Base-by-base conservation (phyloP, 441 rosid genomes). In the Francoa sonchifolia region DNA sequence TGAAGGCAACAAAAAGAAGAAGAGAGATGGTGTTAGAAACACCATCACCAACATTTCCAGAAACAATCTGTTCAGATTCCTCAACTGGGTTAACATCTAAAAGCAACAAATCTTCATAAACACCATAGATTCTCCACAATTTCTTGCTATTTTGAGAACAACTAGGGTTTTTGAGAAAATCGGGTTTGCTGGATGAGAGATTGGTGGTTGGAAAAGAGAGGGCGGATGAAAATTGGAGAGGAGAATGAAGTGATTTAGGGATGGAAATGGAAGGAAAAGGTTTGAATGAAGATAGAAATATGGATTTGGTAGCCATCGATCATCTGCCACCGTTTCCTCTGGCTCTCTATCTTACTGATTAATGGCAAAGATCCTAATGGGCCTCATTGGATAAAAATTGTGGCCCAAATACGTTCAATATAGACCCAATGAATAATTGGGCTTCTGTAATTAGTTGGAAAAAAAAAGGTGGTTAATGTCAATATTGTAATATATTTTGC, bases 1-100 rank as follows among this genome's bases (percentile, higher is more conserved):
- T 33, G 37, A 88, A 84, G 39, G 97, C 95, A 27, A 55, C 17
- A 44, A 75, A 32, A 52, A 84, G 77, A 35, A 84, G 94, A 44
- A 29, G 48, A 28, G 71, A 67, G 32, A 84, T 56, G 30, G 75
- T 30, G 42, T 36, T 49, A 47, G 70, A 62, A 8, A 55, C 58
- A 30, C 73, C 72, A 39, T 68, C 94, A 47, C 48, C 87, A 8
- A 52, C 71, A 0, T 12, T 19, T 11, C 62, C 8, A 12, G 74
- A 49, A 27, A 70, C 59, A 1, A 71, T 57, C 61, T 63, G 52
- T 43, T 66, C 60, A 3, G 79, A 31, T 26, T 20, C 49, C 20
- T 67, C 72, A 15, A 59, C 27, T 22, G 66, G 44, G 35, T 45
- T 45, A 8, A 65, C 31, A n/a, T 52, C 68, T 1, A 65, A 23